Evolutionary conservation across 140 eudicot genomes (phyloP), one percentile per base, ranked within the genome.

Genomic region (Erigeron philadelphicus): DNA sequence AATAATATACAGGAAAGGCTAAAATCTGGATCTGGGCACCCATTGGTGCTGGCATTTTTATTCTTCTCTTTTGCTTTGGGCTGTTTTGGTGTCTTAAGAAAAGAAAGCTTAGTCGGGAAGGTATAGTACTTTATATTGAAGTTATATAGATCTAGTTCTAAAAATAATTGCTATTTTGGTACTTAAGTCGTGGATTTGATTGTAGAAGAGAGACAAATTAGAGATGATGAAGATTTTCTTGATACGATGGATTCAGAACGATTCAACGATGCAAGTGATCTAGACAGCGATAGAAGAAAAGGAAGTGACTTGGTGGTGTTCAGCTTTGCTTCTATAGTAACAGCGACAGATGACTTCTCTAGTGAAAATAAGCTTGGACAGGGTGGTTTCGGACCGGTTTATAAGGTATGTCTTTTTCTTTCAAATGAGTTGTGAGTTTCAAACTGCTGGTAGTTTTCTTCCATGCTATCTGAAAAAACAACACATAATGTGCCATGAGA

Each of bases 321-420:
- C 46, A 70, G 66, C 50, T 64, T 69, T 63, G 53, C 57, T 8
- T 44, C 53, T 44, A 57, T 79, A 4, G 47, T 58, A 15, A 67
- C 70, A 0, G 68, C 73, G 25, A 74, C 80, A 74, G 16, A 80
- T 65, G 52, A 70, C 41, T 70, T 80, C 66, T 57, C 84, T 40
- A 35, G 40, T 38, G 77, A 74, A 25, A 75, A 64, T 46, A 80
- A 70, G n/a, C 74, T 80, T 6, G 84, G 84, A 64, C 66, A 80
- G 63, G 84, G 80, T 56, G 84, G 80, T 56, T 80, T 79, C 12
- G 84, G 80, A 79, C 77, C 83, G 5, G 77, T 79, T 69, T 79
- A 74, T 56, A 69, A 74, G 80, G 83, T 79, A 61, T 1, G 0
- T 50, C 5, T 2, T 48, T 48, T 48, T 48, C 4, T 15, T 11